Evolutionary conservation across 805 yeast species (phyloP).

Genomic region (Lipomyces kockii): DNA sequence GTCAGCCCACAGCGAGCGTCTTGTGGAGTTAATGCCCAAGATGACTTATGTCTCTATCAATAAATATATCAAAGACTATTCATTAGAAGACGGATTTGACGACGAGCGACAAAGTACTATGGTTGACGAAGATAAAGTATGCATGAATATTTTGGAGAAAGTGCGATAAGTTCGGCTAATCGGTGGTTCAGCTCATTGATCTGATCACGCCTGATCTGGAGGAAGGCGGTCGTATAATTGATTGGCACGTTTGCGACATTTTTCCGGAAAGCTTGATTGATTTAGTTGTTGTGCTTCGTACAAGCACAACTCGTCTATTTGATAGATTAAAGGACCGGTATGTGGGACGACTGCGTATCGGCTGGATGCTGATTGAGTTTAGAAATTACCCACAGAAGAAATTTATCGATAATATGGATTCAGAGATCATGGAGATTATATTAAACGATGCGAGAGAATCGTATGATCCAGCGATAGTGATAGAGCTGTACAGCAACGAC

Average conservation of each 20-base stretch:
- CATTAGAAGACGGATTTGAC: conserved; percentile 83
- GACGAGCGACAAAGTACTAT: conserved; percentile 81
- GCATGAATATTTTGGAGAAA: background rate
- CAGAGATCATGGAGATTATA: conserved; percentile 95
- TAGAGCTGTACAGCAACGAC: conserved; percentile 73
- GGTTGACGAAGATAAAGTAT: conserved; percentile 83
- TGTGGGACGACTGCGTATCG: background rate
- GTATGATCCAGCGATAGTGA: conserved; percentile 78
- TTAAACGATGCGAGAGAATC: conserved; percentile 83
- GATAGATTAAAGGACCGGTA: conserved; percentile 73
- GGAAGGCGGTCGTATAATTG: conserved; percentile 86
- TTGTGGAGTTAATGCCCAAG: conserved; percentile 58
- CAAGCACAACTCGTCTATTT: conserved; percentile 71
- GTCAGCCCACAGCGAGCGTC: conserved; percentile 69
- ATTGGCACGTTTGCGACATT: conserved; percentile 97
- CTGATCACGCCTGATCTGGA: conserved; percentile 75
- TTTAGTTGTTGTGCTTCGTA: conserved; percentile 83
- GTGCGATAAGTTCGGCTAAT: background rate
- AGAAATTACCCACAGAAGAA: conserved; percentile 75
- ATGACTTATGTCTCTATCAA: conserved; percentile 67
- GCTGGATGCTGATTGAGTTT: background rate
- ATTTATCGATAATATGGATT: conserved; percentile 89
- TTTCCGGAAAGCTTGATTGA: conserved; percentile 94
- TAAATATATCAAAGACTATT: conserved; percentile 76
- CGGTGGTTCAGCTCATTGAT: conserved; percentile 59